phyloP scores from a whole-genome alignment of 352 stramenopile genomes.

The Saprolegnia parasitica region DNA sequence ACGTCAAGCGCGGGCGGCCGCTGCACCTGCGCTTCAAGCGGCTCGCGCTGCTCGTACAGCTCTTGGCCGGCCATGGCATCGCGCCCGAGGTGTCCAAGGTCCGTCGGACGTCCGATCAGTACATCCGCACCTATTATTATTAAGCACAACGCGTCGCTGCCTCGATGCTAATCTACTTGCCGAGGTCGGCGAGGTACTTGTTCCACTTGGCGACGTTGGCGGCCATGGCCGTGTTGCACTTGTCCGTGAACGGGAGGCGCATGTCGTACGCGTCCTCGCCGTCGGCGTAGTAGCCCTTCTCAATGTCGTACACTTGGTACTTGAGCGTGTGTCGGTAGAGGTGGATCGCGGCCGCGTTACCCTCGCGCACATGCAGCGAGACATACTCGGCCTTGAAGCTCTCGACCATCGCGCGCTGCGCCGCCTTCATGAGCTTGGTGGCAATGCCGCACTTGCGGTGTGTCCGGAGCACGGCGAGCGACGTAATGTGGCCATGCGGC shows the following conservation, averaged over 20 bases:
- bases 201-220: slow-evolving; percentile 80
- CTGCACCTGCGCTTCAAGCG: slow-evolving; percentile 64
- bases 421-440: slow-evolving; percentile 97
- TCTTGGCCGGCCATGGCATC: slow-evolving; percentile 73
- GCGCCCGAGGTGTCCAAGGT: slow-evolving; percentile 76
- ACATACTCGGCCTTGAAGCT: slow-evolving; percentile 98
- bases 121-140: slow-evolving; percentile 85
- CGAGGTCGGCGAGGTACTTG: slow-evolving; percentile 58
- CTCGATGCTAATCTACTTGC: slow-evolving; percentile 7
- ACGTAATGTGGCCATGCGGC: slow-evolving; percentile 99
- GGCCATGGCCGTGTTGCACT: slow-evolving; percentile 81
- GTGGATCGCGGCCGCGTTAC: slow-evolving; percentile 97
- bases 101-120: slow-evolving; percentile 78
- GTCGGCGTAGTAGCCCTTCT: slow-evolving; percentile 99
- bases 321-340: slow-evolving; percentile 97
- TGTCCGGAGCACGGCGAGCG: slow-evolving; percentile 94
- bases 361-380: slow-evolving; percentile 98
- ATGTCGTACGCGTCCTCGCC: slow-evolving; percentile 99
- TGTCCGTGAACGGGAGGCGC: slow-evolving; percentile 91
- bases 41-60: slow-evolving; percentile 57
- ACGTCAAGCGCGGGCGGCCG: slow-evolving; percentile 64
- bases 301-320: slow-evolving; percentile 98
- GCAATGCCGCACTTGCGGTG: slow-evolving; percentile 97
- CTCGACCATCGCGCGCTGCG: slow-evolving; percentile 93
- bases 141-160: slow-evolving; percentile 28